Evolutionary conservation across 768 basidiomycete genomes (phyloP).

Genomic region (Psilocybe cubensis): DNA sequence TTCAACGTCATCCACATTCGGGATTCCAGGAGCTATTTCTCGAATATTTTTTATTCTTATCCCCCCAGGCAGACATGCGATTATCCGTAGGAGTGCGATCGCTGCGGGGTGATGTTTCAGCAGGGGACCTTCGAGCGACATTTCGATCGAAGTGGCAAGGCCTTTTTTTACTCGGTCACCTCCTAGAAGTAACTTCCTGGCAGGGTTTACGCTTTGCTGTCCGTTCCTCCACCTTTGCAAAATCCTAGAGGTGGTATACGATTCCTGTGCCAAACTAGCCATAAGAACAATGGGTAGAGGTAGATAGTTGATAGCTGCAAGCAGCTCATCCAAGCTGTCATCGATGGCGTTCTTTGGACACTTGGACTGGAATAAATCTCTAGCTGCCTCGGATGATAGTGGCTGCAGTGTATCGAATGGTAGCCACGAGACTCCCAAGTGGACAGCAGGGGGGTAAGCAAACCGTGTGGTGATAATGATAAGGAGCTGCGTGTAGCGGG

Average conservation of each 20-base stretch:
- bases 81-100: slow-evolving; percentile 9
- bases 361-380: neutral
- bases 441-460: slow-evolving; percentile 7
- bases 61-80: slow-evolving; percentile 8
- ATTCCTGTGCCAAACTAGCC: slow-evolving; percentile 7
- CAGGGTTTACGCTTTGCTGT: neutral
- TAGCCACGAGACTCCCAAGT: slow-evolving; percentile 6
- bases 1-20: neutral
- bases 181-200: too few species aligned
- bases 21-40: slow-evolving; percentile 1
- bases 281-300: slow-evolving; percentile 9
- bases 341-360: neutral
- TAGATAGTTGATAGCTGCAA: neutral
- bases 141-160: neutral
- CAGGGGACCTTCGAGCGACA: slow-evolving; percentile 6
- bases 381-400: neutral
- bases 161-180: neutral
- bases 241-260: slow-evolving; percentile 3
- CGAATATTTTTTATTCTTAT: slow-evolving; percentile 5
- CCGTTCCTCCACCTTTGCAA: slow-evolving; percentile 4
- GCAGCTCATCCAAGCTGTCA: slow-evolving; percentile 5
- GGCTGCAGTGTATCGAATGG: neutral
- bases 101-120: slow-evolving; percentile 1
- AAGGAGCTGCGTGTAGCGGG: slow-evolving; percentile 1
- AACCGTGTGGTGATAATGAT: slow-evolving; percentile 10